Percentiles rank a stretch among this genome's conserved stretches.
These are phyloP conservation scores for Acidiella bohemica DNA, from an alignment of 495 filamentous ascomycete genomes.

Conservation along the genomic window DNA sequence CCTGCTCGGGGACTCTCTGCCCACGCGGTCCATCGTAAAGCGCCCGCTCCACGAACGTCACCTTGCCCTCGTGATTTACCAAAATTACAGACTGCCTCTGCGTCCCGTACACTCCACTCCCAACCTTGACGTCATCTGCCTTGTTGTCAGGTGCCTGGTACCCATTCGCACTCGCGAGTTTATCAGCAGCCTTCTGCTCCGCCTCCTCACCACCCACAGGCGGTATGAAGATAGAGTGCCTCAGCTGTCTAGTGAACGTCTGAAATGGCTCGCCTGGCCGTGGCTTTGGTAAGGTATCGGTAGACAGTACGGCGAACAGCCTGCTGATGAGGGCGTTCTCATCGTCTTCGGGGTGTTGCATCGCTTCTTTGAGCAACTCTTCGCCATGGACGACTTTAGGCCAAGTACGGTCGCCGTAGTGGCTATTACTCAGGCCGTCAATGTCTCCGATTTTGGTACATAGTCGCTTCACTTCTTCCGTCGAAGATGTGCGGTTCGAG, in stretches of 20 bases:
- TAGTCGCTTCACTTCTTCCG: constrained; percentile 7
- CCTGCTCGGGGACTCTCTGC: constrained; percentile 48
- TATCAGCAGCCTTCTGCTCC: constrained; percentile 38
- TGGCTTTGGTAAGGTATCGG: constrained; percentile 55
- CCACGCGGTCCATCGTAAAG: constrained; percentile 63
- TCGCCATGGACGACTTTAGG: constrained; percentile 63
- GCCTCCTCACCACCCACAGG: constrained; percentile 43
- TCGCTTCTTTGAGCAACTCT: constrained; percentile 34
- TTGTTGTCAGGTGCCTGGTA: constrained; percentile 1
- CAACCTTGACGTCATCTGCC: constrained; percentile 23
- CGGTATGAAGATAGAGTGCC: constrained; percentile 77
- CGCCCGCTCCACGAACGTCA: constrained; percentile 73
- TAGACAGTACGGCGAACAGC: constrained; percentile 57
- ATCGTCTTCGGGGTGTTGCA: constrained; percentile 36
- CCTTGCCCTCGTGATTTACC: constrained; percentile 57
- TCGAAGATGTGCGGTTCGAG: constrained; percentile 62
- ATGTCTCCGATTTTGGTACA: constrained; percentile 41
- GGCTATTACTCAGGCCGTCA: constrained; percentile 75
- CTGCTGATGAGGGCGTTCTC: constrained; percentile 53
- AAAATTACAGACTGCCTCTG: constrained; percentile 82
- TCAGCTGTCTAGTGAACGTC: constrained; percentile 53
- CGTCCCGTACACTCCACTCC: constrained; percentile 70
- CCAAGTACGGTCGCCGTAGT: constrained; percentile 61
- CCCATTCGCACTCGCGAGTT: constrained; percentile 34
- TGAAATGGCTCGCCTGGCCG: constrained; percentile 46